Conservation (phyloP, 371 early-diverging fungal genomes). For the Apophysomyces sp. region DNA sequence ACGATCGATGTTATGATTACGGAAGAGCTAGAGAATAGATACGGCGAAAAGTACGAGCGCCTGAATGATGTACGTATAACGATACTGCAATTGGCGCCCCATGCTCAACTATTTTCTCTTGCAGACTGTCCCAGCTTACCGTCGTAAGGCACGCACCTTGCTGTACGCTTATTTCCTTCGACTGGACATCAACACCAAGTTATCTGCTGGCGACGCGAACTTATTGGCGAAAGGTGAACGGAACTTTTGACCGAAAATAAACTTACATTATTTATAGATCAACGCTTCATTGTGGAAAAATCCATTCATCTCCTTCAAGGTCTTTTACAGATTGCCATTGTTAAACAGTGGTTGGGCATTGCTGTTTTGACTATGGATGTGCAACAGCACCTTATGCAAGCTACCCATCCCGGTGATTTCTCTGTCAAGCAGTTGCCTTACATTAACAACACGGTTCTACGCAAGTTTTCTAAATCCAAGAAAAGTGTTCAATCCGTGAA, state of each 20-base stretch:
- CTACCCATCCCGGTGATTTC: constrained; percentile 67
- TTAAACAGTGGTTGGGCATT: constrained; percentile 77
- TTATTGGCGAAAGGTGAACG: constrained; percentile 14
- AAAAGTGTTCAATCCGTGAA: constrained; percentile 49
- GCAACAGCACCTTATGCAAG: constrained; percentile 82
- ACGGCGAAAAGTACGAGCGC: constrained; percentile 58
- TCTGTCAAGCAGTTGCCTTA: constrained; percentile 87
- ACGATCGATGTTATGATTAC: constrained; percentile 53
- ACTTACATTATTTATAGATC: constrained; percentile 46
- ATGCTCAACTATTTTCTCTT: constrained; percentile 14
- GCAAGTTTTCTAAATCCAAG: constrained; percentile 26
- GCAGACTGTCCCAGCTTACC: constrained; percentile 37
- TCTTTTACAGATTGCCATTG: constrained; percentile 83
- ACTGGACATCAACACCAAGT: constrained; percentile 48
- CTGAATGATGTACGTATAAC: constrained; percentile 10
- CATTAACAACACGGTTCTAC: constrained; percentile 47
- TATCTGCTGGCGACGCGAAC: constrained; percentile 2
- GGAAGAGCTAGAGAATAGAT: constrained; percentile 58
- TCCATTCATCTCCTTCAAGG: constrained; percentile 78
- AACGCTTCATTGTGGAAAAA: constrained; percentile 70
- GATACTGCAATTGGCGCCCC: neutral
- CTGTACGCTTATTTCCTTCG: constrained; percentile 87
- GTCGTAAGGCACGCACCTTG: constrained; percentile 76
- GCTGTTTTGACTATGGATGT: constrained; percentile 69
- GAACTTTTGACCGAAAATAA: constrained; percentile 45